Conservation (phyloP, 2,329 filamentous ascomycete species). For the Mycosphaerelloides madeirae region DNA sequence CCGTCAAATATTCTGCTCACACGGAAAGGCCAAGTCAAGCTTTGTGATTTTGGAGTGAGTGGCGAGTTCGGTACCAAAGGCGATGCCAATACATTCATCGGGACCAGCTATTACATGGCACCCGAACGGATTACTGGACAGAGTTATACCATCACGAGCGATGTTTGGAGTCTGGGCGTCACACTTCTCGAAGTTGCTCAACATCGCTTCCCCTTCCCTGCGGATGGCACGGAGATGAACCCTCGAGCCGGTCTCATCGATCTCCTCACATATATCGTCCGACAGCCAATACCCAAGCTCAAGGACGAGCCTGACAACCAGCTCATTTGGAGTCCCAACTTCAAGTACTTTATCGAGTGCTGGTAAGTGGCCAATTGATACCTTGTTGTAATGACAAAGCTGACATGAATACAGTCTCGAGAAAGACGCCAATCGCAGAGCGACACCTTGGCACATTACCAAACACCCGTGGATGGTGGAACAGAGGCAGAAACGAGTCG, state of each 20-base stretch:
- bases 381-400: constrained; percentile 4
- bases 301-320: constrained; percentile 77
- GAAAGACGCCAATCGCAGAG: constrained; percentile 80
- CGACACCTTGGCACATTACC: constrained; percentile 96
- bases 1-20: constrained; percentile 94
- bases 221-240: constrained; percentile 92
- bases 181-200: constrained; percentile 98
- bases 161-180: constrained; percentile 96
- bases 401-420: constrained; percentile 63
- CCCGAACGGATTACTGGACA: constrained; percentile 96
- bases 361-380: constrained; percentile 61
- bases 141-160: constrained; percentile 96
- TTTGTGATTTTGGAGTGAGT: constrained; percentile 97
- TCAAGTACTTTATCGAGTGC: constrained; percentile 99
- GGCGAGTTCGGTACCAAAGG: constrained; percentile 98
- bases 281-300: constrained; percentile 87
- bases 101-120: constrained; percentile 98
- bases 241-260: constrained; percentile 90
- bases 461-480: constrained; percentile 99
- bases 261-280: constrained; percentile 92
- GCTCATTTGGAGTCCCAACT: constrained; percentile 93
- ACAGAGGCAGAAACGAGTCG: constrained; percentile 92
- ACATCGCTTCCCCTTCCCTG: constrained; percentile 95
- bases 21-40: constrained; percentile 87
- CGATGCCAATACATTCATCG: constrained; percentile 97